Conservation (phyloP, 2,329 filamentous ascomycete genomes). For the Fusarium sp. region DNA sequence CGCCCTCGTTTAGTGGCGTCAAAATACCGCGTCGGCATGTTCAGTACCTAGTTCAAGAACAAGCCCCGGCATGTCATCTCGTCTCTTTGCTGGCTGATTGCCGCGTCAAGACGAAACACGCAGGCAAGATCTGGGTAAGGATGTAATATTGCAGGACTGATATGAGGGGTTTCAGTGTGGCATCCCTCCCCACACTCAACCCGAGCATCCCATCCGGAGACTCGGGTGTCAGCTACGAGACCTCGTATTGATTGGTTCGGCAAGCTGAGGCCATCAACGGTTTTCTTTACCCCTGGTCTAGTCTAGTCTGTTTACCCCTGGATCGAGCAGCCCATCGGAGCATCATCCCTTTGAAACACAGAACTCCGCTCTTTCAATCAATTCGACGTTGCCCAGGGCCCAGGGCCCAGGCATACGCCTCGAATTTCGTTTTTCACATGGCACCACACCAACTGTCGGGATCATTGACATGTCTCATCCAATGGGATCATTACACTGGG, state of each 20-base stretch:
- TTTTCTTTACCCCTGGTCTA: conserved; percentile 31
- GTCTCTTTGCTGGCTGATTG: conserved; percentile 22
- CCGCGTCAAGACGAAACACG: conserved; percentile 26
- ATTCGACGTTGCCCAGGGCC: conserved; percentile 16
- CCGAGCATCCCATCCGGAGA: conserved; percentile 10
- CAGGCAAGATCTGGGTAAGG: conserved; percentile 15
- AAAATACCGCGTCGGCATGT: conserved; percentile 7
- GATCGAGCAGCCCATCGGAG: conserved; percentile 15
- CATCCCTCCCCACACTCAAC: conserved; percentile 29
- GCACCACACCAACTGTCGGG: conserved; percentile 24
- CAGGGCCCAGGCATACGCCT: conserved; percentile 18
- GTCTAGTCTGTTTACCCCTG: conserved; percentile 18
- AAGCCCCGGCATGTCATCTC: conserved; percentile 34
- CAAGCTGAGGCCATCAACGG: conserved; percentile 22
- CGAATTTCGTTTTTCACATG: conserved; percentile 11
- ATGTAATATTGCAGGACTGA: conserved; percentile 29
- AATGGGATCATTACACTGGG: conserved; percentile 11
- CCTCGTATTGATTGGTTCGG: conserved; percentile 16
- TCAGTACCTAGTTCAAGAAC: not conserved
- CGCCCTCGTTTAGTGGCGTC: conserved; percentile 12
- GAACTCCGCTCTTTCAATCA: conserved; percentile 26
- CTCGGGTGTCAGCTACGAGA: conserved; percentile 14
- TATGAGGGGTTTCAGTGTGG: conserved; percentile 35
- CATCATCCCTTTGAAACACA: conserved; percentile 31
- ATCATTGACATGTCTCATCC: conserved; percentile 3